These are phyloP conservation scores for Floccularia luteovirens DNA, from an alignment of 768 basidiomycete species.

Conservation along the genomic window DNA sequence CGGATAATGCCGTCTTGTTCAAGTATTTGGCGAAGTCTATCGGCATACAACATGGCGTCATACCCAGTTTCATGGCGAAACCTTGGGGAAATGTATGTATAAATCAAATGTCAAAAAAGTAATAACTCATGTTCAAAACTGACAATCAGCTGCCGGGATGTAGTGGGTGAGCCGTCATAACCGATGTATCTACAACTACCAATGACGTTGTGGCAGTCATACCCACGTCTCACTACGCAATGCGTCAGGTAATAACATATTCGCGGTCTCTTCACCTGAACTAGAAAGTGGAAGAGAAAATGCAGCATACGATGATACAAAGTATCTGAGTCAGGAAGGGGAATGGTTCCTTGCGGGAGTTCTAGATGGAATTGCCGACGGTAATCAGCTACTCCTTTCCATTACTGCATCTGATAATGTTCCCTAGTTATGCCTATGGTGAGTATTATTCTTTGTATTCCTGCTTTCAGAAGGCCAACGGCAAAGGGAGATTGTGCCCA, in stretches of 20 bases:
- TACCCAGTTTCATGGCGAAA: constrained; percentile 98
- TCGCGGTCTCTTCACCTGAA: constrained; percentile 63
- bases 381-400: constrained; percentile 31
- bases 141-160: constrained; percentile 81
- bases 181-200: too few relatives aligned
- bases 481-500: constrained; percentile 62
- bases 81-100: constrained; percentile 82
- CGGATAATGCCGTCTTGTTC: constrained; percentile 88
- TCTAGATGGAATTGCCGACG: constrained; percentile 82
- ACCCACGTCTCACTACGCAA: constrained; percentile 86
- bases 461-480: too few relatives aligned
- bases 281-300: constrained; percentile 53
- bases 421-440: constrained; percentile 74
- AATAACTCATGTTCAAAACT: constrained; percentile 3
- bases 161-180: constrained; percentile 59
- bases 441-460: too few relatives aligned
- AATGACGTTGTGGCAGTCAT: constrained; percentile 54
- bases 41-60: constrained; percentile 81
- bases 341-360: constrained; percentile 96
- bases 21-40: constrained; percentile 90
- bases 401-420: not conserved
- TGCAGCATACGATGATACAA: constrained; percentile 77
- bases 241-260: constrained; percentile 63
- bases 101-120: not conserved
- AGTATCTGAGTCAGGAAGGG: constrained; percentile 71